Evolutionary conservation across 441 rosid genomes (phyloP).

Genomic region (Sinapis alba): DNA sequence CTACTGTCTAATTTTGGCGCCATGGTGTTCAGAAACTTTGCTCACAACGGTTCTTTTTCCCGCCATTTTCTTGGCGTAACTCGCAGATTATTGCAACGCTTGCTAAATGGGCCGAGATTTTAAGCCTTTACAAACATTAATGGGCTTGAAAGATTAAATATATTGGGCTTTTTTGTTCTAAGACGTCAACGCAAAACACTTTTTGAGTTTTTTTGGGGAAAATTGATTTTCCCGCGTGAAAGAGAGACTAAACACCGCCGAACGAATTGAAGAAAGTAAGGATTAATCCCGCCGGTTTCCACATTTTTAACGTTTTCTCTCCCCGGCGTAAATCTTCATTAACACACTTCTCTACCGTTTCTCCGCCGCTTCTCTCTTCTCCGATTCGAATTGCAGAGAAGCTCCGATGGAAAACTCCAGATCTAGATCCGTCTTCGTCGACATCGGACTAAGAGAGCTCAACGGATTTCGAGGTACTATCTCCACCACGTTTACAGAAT

Average conservation of each 20-base stretch:
- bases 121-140: neutral
- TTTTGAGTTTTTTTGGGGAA: neutral
- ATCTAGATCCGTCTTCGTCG: too few relatives aligned
- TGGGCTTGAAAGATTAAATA: neutral
- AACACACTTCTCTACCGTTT: neutral
- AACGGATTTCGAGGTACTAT: too few relatives aligned
- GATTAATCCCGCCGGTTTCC: neutral
- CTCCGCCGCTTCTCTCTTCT: neutral
- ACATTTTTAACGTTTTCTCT: neutral
- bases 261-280: neutral
- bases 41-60: conserved; percentile 81
- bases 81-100: conserved; percentile 2
- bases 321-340: neutral
- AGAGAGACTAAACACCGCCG: too few relatives aligned
- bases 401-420: conserved; percentile 42
- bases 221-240: conserved; percentile 28
- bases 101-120: neutral
- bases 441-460: too few relatives aligned
- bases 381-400: neutral
- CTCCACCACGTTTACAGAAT: too few relatives aligned
- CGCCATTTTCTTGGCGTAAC: conserved; percentile 40
- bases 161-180: neutral
- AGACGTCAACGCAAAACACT: neutral
- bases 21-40: conserved; percentile 35
- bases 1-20: conserved; percentile 60